Base-by-base conservation (phyloP, 768 basidiomycete genomes). In the Suillus hirtellus region DNA sequence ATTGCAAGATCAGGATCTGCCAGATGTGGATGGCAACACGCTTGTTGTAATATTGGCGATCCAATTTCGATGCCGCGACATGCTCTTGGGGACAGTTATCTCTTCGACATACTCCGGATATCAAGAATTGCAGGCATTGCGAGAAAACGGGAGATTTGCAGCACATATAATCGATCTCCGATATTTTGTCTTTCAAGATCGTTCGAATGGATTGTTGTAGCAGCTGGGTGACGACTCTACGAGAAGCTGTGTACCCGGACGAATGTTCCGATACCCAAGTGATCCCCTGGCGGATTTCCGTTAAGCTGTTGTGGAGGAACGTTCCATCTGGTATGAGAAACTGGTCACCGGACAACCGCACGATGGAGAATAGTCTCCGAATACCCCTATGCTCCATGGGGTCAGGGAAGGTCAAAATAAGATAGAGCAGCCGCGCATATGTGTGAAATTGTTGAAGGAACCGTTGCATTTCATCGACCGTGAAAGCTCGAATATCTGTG, bases 1-100 rank as follows among this genome's bases (percentile, higher is more conserved):
- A 66, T 34, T 83, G 77, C 47, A 81, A 75, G 17, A 87, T 82
- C 53, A 77, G 66, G 1, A 87, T 80, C 56, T 86, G 83, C 53
- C 80, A 79, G 1, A 88, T 63, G 65, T 84, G 79, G 35, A 83
- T 69, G 4, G 78, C 71, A 8, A 86, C 70, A 14, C 80, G 79
- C n/a, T 68, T 24, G 49, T 82, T 81, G 56, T 80, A 86, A 67
- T 73, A 76, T 19, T 66, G 66, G 2, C 69, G 40, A 40, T 68
- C 71, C 55, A 74, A 61, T 21, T 74, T 66, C 1, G 73, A 53
- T 0, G 67, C 17, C 17, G 58, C 52, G 27, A 76, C 59, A 61
- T 85, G 84, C 14, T 77, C 73, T 46, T 75, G 71, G 4, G 70
- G 69, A 62, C 85, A 86, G 3, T 63, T 35, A 0, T 1, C 3